Evolutionary conservation across 805 yeast genomes (phyloP).

Genomic region (Kurtzmaniella fragi): DNA sequence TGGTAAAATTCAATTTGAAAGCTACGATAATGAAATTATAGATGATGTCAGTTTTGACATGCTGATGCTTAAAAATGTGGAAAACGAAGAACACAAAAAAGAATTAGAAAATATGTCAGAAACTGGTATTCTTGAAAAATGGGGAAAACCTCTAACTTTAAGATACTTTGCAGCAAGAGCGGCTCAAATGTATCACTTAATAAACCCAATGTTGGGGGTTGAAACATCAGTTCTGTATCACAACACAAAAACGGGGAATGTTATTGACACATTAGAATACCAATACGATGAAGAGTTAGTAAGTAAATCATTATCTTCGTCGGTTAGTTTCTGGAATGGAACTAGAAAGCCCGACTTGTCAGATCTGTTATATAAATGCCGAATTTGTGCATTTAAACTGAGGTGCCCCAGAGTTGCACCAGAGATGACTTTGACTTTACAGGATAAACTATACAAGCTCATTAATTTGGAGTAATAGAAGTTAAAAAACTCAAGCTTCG

Average conservation of each 20-base stretch:
- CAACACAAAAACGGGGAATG: constrained; percentile 24
- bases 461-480: background rate
- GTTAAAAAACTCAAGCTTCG: too few relatives aligned
- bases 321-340: constrained; percentile 58
- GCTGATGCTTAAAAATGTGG: background rate
- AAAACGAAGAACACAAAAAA: background rate
- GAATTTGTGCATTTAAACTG: constrained; percentile 47
- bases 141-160: constrained; percentile 55
- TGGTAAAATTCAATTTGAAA: constrained; percentile 31
- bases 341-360: constrained; percentile 44
- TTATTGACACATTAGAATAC: constrained; percentile 37
- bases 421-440: background rate
- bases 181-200: constrained; percentile 39
- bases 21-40: constrained; percentile 27
- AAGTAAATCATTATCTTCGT: constrained; percentile 19
- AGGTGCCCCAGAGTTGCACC: constrained; percentile 18
- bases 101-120: background rate
- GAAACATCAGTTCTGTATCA: constrained; percentile 51
- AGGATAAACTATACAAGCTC: background rate
- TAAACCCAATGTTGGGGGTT: constrained; percentile 27
- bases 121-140: constrained; percentile 24
- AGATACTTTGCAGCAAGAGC: constrained; percentile 52
- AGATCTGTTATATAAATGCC: constrained; percentile 41
- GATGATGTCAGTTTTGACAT: background rate
- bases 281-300: constrained; percentile 29